A percentile compares a stretch with the other conserved stretches of the same genome.
These are phyloP conservation scores for Candida ulmi DNA, from an alignment of 805 yeast genomes.

Conservation along the genomic window DNA sequence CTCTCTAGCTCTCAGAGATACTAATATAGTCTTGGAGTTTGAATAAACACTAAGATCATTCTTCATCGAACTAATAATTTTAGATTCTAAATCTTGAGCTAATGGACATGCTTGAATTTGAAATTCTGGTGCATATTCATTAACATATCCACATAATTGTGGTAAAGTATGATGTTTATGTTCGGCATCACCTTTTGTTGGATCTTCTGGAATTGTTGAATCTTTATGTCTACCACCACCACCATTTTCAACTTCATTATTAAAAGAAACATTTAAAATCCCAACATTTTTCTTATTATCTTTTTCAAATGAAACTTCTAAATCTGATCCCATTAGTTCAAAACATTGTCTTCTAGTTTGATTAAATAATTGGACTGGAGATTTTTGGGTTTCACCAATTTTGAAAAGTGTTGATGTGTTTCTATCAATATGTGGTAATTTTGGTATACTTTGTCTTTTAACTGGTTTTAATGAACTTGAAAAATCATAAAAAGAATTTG, in stretches of 20 bases:
- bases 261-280: conserved; percentile 21
- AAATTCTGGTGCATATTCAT: conserved; percentile 25
- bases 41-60: conserved; percentile 33
- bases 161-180: conserved; percentile 18
- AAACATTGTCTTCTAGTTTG: conserved; percentile 6
- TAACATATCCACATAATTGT: conserved; percentile 22
- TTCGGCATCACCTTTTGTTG: neutral
- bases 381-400: conserved; percentile 7
- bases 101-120: conserved; percentile 50
- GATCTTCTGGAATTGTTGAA: neutral
- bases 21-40: conserved; percentile 24
- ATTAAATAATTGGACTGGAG: conserved; percentile 7
- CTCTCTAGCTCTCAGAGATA: conserved; percentile 32
- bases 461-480: conserved; percentile 18
- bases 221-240: conserved; percentile 12
- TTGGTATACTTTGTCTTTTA: conserved; percentile 22
- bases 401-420: conserved; percentile 9
- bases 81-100: conserved; percentile 43
- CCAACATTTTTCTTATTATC: conserved; percentile 23
- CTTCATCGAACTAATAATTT: conserved; percentile 46
- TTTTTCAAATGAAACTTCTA: conserved; percentile 7
- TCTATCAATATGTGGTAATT: conserved; percentile 23
- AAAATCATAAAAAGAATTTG: conserved; percentile 3
- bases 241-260: no score
- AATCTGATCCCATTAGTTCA: conserved; percentile 10